Base-by-base conservation (phyloP, 116 monocot genomes). In the Iris pallida region DNA sequence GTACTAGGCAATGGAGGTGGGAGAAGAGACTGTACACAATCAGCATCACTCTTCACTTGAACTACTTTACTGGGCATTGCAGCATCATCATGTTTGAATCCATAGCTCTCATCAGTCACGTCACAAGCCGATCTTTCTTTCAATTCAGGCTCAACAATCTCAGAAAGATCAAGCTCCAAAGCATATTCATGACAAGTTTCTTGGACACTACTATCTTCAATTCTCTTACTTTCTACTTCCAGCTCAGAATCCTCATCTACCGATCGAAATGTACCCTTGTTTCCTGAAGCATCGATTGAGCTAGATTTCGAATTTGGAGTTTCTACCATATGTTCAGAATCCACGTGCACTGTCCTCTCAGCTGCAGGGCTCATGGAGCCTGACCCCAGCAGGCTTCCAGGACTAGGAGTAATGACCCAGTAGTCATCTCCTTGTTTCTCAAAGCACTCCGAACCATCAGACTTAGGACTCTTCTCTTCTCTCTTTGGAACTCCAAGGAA, bases 401-500 rank as follows among this genome's bases (percentile, higher is more conserved):
- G 56, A 44, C 42, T 67, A 18, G 84, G 63, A 52, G 47, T 63
- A 7, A 71, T 20, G 45, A 64, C 72, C 56, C 63, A 73, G 57
- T 55, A 68, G 15, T 66, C 65, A n/a, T 88, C 73, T 51, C 49
- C 43, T 17, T 68, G 82, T 73, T 61, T 85, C 61, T 83, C 76
- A 44, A 54, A 49, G 7, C 67, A 81, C 7, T 79, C 79, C 18
- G 51, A 79, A 2, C 77, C 68, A 53, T 68, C 72, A 17, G 4
- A 61, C 60, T 55, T 75, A n/a, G 74, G 59, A 41, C 61, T 65
- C 52, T 59, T 88, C 20, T 53, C 53, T 16, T 73, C 79, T 69
- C 65, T 73, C 55, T n/a, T 70, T 53, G 82, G 79, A 63, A 79
- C 69, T 68, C 83, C 81, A 77, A 83, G 70, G 46, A 75, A 82